Conservation (phyloP, 768 basidiomycete genomes). For the Boletus rubropictus region DNA sequence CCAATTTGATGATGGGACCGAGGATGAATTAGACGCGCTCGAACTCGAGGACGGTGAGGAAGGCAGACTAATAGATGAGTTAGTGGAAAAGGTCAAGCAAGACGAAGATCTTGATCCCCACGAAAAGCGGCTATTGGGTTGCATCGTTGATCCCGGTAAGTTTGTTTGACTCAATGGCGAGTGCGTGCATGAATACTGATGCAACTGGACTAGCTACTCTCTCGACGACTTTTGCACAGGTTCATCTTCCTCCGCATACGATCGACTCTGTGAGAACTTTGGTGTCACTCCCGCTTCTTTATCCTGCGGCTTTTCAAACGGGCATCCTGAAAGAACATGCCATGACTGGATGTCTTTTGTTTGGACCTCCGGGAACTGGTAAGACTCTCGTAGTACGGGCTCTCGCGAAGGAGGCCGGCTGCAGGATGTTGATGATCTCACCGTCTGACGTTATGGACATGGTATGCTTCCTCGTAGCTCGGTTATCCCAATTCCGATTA, state of each 20-base stretch:
- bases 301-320: conserved; percentile 80
- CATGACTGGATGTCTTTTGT: conserved; percentile 86
- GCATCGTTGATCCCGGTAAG: conserved; percentile 79
- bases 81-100: conserved; percentile 71
- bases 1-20: conserved; percentile 30
- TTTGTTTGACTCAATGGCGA: not conserved
- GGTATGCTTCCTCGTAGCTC: conserved; percentile 41
- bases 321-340: conserved; percentile 89
- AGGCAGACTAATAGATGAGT: conserved; percentile 45
- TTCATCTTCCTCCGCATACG: conserved; percentile 82
- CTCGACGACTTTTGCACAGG: conserved; percentile 80
- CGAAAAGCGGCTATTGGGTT: conserved; percentile 73
- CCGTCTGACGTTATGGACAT: conserved; percentile 97
- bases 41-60: conserved; percentile 33
- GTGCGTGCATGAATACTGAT: conserved; percentile 3
- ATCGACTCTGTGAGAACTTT: conserved; percentile 90
- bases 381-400: conserved; percentile 88
- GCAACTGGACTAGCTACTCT: conserved; percentile 47
- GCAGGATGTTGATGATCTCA: conserved; percentile 84
- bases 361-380: conserved; percentile 91
- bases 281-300: conserved; percentile 81
- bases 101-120: conserved; percentile 74
- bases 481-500: not conserved
- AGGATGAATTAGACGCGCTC: conserved; percentile 26
- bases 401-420: conserved; percentile 89